Evolutionary conservation across 495 filamentous ascomycete species (phyloP).

Genomic region (Cudoniella acicularis): DNA sequence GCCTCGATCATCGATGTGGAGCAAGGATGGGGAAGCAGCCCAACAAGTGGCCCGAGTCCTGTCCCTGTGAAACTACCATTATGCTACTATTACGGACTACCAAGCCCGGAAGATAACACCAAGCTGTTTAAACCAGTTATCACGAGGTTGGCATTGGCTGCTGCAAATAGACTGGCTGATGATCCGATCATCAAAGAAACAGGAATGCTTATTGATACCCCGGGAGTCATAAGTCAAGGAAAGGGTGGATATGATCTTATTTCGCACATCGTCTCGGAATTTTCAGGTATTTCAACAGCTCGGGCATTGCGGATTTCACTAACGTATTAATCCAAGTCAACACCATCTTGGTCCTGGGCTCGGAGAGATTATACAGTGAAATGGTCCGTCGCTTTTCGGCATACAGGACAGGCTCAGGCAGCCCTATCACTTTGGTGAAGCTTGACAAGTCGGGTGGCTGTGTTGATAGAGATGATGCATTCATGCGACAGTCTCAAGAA

Average conservation of each 20-base stretch:
- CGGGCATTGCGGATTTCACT: neutral
- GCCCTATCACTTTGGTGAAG: slow-evolving; percentile 72
- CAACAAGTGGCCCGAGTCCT: slow-evolving; percentile 82
- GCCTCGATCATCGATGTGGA: slow-evolving; percentile 83
- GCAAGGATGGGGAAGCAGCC: slow-evolving; percentile 86
- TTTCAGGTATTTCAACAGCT: slow-evolving; percentile 62
- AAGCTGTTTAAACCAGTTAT: slow-evolving; percentile 69
- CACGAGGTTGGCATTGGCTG: slow-evolving; percentile 74
- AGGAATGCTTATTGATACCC: slow-evolving; percentile 84
- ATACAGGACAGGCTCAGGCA: slow-evolving; percentile 47
- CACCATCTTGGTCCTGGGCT: slow-evolving; percentile 78
- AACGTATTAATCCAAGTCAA: slow-evolving; percentile 49
- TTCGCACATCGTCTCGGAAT: slow-evolving; percentile 81
- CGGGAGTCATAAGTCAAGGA: slow-evolving; percentile 60
- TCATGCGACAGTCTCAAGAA: slow-evolving; percentile 66
- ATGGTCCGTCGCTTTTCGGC: slow-evolving; percentile 64
- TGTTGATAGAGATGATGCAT: slow-evolving; percentile 72
- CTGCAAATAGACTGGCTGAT: slow-evolving; percentile 73
- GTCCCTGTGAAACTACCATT: slow-evolving; percentile 88
- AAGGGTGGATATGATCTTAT: slow-evolving; percentile 70
- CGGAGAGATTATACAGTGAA: slow-evolving; percentile 74
- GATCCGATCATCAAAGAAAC: slow-evolving; percentile 64
- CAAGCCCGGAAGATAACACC: slow-evolving; percentile 69
- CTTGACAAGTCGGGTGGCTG: slow-evolving; percentile 87
- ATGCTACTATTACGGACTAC: slow-evolving; percentile 83